phyloP scores from a whole-genome alignment of 441 rosid species.

The Adansonia rubrostipa region DNA sequence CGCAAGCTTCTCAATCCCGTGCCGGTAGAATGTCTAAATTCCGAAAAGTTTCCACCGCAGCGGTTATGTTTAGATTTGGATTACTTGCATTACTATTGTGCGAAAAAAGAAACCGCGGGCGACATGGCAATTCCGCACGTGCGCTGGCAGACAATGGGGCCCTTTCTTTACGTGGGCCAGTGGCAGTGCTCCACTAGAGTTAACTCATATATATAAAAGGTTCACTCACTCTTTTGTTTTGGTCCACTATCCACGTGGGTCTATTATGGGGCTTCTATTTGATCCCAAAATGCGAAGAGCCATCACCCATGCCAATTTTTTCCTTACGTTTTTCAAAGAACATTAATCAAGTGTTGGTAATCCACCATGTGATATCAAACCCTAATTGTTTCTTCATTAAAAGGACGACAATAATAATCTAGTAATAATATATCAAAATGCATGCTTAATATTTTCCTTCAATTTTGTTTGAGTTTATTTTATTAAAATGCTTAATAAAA shows the following conservation, averaged over 20 bases:
- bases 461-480: too few relatives aligned
- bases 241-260: not conserved
- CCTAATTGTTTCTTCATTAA: too few relatives aligned
- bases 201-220: not conserved
- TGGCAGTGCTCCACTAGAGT: not conserved
- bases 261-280: not conserved
- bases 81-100: not conserved
- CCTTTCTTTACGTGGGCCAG: not conserved
- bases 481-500: too few relatives aligned
- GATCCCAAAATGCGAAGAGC: too few relatives aligned
- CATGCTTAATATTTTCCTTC: too few relatives aligned
- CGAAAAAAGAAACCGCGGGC: not conserved
- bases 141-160: not conserved
- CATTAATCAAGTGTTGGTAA: too few relatives aligned
- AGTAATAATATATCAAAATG: too few relatives aligned
- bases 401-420: too few relatives aligned
- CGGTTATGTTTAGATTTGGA: conserved; percentile 7
- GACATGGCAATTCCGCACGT: not conserved
- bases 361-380: too few relatives aligned
- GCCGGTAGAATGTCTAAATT: conserved; percentile 20
- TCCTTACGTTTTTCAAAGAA: too few relatives aligned
- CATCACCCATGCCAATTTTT: too few relatives aligned
- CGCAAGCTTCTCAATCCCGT: conserved; percentile 27
- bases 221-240: too few relatives aligned
- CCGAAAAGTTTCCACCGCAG: not conserved